Evolutionary conservation across 176 grass and related monocot genomes (phyloP).

Genomic region (Bolboschoenus planiculmis): DNA sequence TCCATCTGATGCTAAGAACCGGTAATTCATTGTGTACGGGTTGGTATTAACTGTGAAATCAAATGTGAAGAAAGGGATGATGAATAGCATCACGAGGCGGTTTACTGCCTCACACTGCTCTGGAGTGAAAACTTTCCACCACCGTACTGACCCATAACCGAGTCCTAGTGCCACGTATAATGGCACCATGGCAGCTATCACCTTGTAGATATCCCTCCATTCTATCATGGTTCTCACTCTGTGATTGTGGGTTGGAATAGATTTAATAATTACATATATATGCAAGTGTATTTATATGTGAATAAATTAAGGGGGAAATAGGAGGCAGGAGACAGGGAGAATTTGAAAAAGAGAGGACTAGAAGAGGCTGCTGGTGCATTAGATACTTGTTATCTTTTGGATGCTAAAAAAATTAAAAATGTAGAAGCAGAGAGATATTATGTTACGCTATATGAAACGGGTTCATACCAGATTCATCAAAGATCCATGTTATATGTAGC

Average conservation of each 20-base stretch:
- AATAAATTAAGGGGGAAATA: not conserved
- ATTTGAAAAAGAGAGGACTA: conserved; percentile 3
- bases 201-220: conserved; percentile 79
- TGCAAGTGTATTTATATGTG: not conserved
- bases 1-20: conserved; percentile 61
- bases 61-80: conserved; percentile 86
- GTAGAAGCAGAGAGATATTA: not conserved
- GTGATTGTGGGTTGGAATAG: not conserved
- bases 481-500: not conserved
- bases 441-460: not conserved
- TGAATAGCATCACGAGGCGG: conserved; percentile 61
- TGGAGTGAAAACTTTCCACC: conserved; percentile 77
- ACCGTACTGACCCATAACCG: conserved; percentile 70
- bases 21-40: conserved; percentile 61
- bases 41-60: conserved; percentile 63
- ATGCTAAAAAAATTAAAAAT: not conserved
- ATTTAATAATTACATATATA: not conserved
- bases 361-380: conserved; percentile 1
- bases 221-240: conserved; percentile 44
- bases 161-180: conserved; percentile 75
- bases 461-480: not conserved
- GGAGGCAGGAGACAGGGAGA: not conserved
- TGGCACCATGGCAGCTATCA: conserved; percentile 73
- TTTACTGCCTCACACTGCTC: conserved; percentile 74
- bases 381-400: not conserved